These are phyloP conservation scores for Globisporangium splendens DNA, from an alignment of 352 stramenopile genomes.

Conservation along the genomic window DNA sequence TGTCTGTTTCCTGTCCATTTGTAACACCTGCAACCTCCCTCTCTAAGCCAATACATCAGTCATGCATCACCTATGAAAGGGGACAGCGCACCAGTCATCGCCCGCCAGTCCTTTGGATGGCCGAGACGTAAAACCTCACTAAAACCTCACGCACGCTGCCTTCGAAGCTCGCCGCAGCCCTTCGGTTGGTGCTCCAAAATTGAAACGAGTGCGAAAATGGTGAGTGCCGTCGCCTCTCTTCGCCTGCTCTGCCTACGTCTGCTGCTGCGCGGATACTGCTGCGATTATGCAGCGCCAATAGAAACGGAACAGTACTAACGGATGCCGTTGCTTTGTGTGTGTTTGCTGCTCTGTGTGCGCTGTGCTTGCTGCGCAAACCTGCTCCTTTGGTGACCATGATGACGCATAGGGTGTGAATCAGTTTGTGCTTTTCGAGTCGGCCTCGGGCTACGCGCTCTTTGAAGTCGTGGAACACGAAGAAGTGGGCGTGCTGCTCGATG, in stretches of 20 bases:
- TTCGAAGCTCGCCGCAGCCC: neutral
- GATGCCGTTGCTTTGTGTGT: neutral
- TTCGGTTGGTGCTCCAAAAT: constrained; percentile 19
- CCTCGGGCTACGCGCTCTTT: constrained; percentile 98
- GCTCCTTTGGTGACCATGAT: neutral
- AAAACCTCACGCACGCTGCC: constrained; percentile 3
- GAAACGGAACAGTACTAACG: too few species aligned
- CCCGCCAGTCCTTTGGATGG: neutral
- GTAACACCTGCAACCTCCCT: too few species aligned
- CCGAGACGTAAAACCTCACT: constrained; percentile 8
- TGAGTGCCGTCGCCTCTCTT: constrained; percentile 1
- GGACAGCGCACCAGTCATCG: neutral
- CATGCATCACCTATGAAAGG: too few species aligned
- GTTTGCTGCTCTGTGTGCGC: neutral
- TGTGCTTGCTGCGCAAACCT: neutral
- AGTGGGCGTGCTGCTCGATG: constrained; percentile 86
- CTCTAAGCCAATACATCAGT: too few species aligned
- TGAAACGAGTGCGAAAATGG: constrained; percentile 22
- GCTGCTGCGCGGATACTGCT: neutral
- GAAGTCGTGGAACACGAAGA: constrained; percentile 98
- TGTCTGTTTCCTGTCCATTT: neutral
- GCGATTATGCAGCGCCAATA: too few species aligned
- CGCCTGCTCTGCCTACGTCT: neutral
- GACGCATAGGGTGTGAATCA: constrained; percentile 57
- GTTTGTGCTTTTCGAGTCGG: constrained; percentile 96